A percentile compares a stretch with the other conserved stretches of the same genome.
Conservation (phyloP, 768 basidiomycete genomes). For the Rickenella mellea region DNA sequence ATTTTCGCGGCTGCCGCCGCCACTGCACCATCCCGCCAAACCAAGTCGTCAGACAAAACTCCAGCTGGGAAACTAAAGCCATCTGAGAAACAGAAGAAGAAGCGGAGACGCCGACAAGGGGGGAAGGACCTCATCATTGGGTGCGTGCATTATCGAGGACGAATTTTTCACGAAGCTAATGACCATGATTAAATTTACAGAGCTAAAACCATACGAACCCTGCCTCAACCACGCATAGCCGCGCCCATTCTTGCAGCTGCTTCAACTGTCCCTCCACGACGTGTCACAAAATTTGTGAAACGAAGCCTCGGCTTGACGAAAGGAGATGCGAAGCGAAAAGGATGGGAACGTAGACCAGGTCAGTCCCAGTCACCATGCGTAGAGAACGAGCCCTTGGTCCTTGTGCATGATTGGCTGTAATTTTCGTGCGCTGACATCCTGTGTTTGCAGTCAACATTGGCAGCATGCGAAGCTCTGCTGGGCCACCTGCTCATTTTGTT, state of each 20-base stretch:
- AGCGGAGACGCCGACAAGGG: constrained; percentile 22
- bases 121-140: constrained; percentile 48
- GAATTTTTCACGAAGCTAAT: not conserved
- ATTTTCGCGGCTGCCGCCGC: constrained; percentile 45
- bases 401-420: not conserved
- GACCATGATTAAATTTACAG: constrained; percentile 21
- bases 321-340: constrained; percentile 23
- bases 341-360: constrained; percentile 59
- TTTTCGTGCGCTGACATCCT: not conserved
- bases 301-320: constrained; percentile 41
- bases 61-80: constrained; percentile 15
- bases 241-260: constrained; percentile 26
- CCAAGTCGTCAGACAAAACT: constrained; percentile 10
- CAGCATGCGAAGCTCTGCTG: constrained; percentile 41
- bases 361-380: too few species aligned
- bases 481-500: constrained; percentile 36
- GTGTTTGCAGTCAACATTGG: constrained; percentile 41
- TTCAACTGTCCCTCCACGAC: constrained; percentile 36
- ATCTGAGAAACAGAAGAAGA: constrained; percentile 14
- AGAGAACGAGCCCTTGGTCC: too few species aligned
- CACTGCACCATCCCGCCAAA: constrained; percentile 6
- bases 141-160: constrained; percentile 24
- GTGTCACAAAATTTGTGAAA: constrained; percentile 42
- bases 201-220: constrained; percentile 42
- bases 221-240: constrained; percentile 19